Base-by-base conservation (phyloP, 495 filamentous ascomycete genomes). In the Penicillium taxi region DNA sequence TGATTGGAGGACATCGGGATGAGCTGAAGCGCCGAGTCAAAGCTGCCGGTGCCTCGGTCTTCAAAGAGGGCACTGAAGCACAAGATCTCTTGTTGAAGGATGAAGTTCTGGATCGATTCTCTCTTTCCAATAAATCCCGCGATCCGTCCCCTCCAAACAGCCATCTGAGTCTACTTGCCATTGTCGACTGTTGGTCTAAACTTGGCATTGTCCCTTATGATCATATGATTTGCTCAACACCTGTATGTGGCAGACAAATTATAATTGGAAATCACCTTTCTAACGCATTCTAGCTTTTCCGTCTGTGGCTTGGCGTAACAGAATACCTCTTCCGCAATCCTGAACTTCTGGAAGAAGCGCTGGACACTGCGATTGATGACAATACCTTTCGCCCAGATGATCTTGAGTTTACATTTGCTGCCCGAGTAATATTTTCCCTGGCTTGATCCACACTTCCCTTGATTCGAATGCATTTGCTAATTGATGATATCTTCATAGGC, bases 141-240 rank as follows among this genome's bases (percentile, higher is more conserved):
- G 77, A 78, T 41, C 69, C 77, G 48, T 67, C 79, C 0, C 68
- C 81, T 13, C 86, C 82, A 17, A 98, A 98, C 61, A 96, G 86
- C 50, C 91, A 98, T 58, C 68, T 98, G 20, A 84, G 77, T 61
- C 73, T 98, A 32, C 74, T 98, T 24, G 93, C 90, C n/a, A 98
- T 98, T 76, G 91, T 96, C 18, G 91, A 98, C 63, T 96, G 87
- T 61, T 98, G 91, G 91, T 89, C 80, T 59, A 83, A 83, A 41
- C 70, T 95, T 9, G 84, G 80, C 21, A 98, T 95, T 44, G 83
- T 91, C 21, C 91, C 91, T 1, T 98, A 96, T 58, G 89, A 96
- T 59, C 91, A 98, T 66, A 96, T 96, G 87, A 94, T 98, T 47
- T 98, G 91, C 64, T 94, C 86, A 9, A 98, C 91, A 9, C 91